These are phyloP conservation scores for Chaetomium sp. DNA, from an alignment of 2,329 filamentous ascomycete species.

Conservation along the genomic window DNA sequence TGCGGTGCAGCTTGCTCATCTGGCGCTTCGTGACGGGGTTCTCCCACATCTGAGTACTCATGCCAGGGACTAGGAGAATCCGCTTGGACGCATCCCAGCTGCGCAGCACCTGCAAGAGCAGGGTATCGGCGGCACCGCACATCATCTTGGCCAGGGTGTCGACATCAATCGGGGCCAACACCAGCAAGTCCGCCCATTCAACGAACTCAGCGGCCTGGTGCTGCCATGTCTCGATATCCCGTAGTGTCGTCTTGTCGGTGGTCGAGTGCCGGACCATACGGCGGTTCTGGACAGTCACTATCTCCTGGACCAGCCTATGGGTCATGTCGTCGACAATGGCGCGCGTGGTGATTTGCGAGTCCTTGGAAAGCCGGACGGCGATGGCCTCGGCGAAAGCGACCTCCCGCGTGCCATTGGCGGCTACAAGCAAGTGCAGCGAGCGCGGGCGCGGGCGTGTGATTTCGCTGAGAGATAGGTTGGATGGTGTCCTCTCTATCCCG, in stretches of 20 bases:
- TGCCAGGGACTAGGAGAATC: slow-evolving; percentile 77
- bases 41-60: slow-evolving; percentile 86
- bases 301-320: slow-evolving; percentile 55
- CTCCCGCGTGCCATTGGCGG: slow-evolving; percentile 58
- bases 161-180: slow-evolving; percentile 78
- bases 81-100: slow-evolving; percentile 85
- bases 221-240: slow-evolving; percentile 46
- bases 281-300: slow-evolving; percentile 53
- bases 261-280: slow-evolving; percentile 30
- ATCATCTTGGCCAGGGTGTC: slow-evolving; percentile 84
- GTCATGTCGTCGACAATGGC: slow-evolving; percentile 61
- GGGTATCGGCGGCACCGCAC: slow-evolving; percentile 71
- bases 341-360: slow-evolving; percentile 53
- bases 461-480: slow-evolving; percentile 31
- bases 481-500: slow-evolving; percentile 11
- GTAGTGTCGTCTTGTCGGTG: slow-evolving; percentile 26
- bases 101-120: slow-evolving; percentile 72
- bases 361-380: slow-evolving; percentile 60
- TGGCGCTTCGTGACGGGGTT: slow-evolving; percentile 85
- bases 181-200: slow-evolving; percentile 80
- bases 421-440: slow-evolving; percentile 55
- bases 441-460: slow-evolving; percentile 31
- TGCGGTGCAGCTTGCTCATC: slow-evolving; percentile 71
- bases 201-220: slow-evolving; percentile 61
- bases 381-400: slow-evolving; percentile 60